Base-by-base conservation (phyloP, 2,329 filamentous ascomycete species). In the Sclerotiophoma versabilis region DNA sequence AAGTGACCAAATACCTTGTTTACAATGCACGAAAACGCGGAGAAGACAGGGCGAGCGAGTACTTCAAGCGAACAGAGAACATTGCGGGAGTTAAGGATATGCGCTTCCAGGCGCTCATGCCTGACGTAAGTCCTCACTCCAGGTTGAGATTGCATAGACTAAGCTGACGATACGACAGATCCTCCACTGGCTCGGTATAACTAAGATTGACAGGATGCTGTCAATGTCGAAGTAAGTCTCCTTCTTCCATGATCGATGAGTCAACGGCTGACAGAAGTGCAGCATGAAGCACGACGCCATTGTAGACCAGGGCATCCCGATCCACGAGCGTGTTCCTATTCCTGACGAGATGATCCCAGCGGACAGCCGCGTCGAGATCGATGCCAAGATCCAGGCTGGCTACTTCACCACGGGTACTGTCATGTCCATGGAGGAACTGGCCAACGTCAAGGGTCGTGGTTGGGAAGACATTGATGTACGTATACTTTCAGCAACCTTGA, bases 101-200 rank as follows among this genome's bases (percentile, higher is more conserved):
- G 93, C 88, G 95, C 32, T 98, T 98, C 83, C 95, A 98, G 80
- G 93, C 93, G 23, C 82, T 99, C 49, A 98, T 98, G 95, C 93
- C 95, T 27, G 92, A 96, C 74, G 70, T 73, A 49, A 70, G 69
- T 69, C 6, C 14, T n/a, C 17, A 10, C 10, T 14, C 5, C 10
- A 15, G 15, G 8, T 19, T 11, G 8, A 30, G 25, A 17, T 5
- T 26, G n/a, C 15, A 17, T 26, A 5, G 11, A 12, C 22, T 25
- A 19, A 25, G 39, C 51, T 54, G 26, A 54, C 32, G 17, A 30
- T 4, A 29, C 3, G 12, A 47, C 53, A 72, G 69, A 96, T 98
- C 63, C 83, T 98, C 48, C 95, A 98, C 77, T 98, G 95, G 95
- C 85, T 99, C 25, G 95, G 95, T 58, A 97, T 99, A 72, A 95